Percentiles rank a stretch among this genome's conserved stretches.
Conservation (phyloP, 306 rosid genomes). For the Carpinus fangiana region DNA sequence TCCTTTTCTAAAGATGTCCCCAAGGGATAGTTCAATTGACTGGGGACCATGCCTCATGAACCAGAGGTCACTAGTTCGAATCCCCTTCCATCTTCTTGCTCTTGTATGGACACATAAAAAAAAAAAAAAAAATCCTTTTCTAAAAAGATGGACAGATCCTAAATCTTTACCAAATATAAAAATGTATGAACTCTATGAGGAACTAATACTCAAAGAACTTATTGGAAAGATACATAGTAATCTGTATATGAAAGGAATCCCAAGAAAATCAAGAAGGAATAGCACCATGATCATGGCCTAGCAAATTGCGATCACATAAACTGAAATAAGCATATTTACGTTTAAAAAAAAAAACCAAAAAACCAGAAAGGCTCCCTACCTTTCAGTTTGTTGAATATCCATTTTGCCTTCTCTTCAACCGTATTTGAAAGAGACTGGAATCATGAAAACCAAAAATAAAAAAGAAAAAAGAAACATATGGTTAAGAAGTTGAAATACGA, state of each 20-base stretch:
- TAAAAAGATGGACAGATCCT: neutral
- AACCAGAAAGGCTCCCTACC: constrained; percentile 33
- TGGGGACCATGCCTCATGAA: no score
- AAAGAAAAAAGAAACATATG: no score
- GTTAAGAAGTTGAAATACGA: neutral
- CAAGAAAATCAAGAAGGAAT: neutral
- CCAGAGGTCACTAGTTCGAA: no score
- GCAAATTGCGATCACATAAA: neutral
- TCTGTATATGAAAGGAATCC: neutral
- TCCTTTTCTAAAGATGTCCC: neutral
- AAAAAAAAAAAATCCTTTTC: no score
- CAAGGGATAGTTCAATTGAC: no score
- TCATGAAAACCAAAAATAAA: neutral
- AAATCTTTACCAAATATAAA: neutral
- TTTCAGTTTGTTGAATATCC: constrained; percentile 77
- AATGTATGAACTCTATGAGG: neutral
- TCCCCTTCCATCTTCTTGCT: no score
- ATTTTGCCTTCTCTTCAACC: constrained; percentile 85
- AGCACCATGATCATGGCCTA: neutral
- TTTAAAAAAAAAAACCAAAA: neutral
- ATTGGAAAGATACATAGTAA: neutral
- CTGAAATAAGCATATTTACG: neutral
- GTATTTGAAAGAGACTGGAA: constrained; percentile 71
- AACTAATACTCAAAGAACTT: neutral
- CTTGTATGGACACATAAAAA: no score